Percentiles rank a stretch among this genome's conserved stretches.
These are phyloP conservation scores for Capsella bursapastoris DNA, from an alignment of 345 rosid species.

Conservation along the genomic window DNA sequence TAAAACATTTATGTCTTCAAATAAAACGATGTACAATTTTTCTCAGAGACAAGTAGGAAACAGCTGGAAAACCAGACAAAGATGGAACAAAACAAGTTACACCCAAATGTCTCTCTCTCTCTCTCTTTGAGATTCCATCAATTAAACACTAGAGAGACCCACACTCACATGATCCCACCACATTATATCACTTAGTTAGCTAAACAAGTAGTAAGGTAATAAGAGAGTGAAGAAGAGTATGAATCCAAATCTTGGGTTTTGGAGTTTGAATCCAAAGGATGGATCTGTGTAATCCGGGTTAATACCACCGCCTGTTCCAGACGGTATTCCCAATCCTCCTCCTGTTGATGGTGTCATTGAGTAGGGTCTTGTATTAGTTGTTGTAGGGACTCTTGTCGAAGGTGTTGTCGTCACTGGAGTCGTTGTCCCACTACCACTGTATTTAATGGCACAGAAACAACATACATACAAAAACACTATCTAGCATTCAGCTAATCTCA, in stretches of 20 bases:
- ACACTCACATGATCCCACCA: constrained; percentile 37
- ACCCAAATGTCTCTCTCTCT: constrained; percentile 11
- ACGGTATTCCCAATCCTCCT: constrained; percentile 40
- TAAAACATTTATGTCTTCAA: constrained; percentile 12
- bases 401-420: constrained; percentile 49
- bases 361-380: constrained; percentile 47
- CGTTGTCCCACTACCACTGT: constrained; percentile 42
- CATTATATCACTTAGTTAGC: constrained; percentile 18
- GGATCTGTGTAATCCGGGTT: constrained; percentile 47
- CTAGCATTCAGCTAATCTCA: not conserved
- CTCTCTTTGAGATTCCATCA: constrained; percentile 30
- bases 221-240: not conserved
- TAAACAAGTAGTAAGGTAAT: constrained; percentile 10
- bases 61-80: constrained; percentile 38
- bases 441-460: not conserved
- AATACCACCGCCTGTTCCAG: constrained; percentile 43
- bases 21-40: constrained; percentile 35
- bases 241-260: constrained; percentile 26
- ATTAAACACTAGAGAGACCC: constrained; percentile 34
- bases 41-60: constrained; percentile 32
- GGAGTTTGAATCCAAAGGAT: constrained; percentile 38
- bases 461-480: not conserved
- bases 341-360: constrained; percentile 38
- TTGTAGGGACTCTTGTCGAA: constrained; percentile 45
- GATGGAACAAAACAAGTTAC: constrained; percentile 21